A percentile compares a stretch with the other conserved stretches of the same genome.
Evolutionary conservation across 345 rosid genomes (phyloP).

Genomic region (Brassica napus): DNA sequence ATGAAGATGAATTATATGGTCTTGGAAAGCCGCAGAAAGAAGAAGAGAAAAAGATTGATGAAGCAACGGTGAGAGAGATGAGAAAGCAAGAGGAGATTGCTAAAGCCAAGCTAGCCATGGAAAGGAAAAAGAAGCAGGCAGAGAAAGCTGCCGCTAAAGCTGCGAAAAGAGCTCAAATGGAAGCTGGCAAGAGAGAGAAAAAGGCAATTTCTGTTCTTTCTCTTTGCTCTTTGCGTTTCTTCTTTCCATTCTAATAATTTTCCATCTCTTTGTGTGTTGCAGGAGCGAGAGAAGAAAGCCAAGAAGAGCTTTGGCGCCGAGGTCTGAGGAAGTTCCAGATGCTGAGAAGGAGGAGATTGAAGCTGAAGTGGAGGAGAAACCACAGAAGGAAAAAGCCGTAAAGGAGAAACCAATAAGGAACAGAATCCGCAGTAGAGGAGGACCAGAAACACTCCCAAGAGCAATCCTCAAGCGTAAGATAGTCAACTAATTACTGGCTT

Average conservation of each 20-base stretch:
- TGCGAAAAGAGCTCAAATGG: conserved; percentile 86
- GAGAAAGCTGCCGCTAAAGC: conserved; percentile 93
- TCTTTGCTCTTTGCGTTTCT: background rate
- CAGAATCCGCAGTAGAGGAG: conserved; percentile 46
- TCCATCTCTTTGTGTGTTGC: conserved; percentile 26
- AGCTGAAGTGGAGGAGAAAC: conserved; percentile 6
- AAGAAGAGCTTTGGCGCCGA: conserved; percentile 52
- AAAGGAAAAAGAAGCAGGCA: conserved; percentile 92
- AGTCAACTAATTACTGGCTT: conserved; percentile 66
- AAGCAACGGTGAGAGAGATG: conserved; percentile 71
- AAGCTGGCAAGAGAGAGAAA: conserved; percentile 73
- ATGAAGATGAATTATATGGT: too few relatives aligned
- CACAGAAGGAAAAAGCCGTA: background rate
- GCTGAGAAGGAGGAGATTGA: conserved; percentile 45
- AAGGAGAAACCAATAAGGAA: conserved; percentile 36
- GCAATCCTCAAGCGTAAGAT: conserved; percentile 69
- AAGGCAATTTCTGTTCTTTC: conserved; percentile 45
- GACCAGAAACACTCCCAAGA: conserved; percentile 58
- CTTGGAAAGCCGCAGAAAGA: too few relatives aligned
- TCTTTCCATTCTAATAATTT: background rate
- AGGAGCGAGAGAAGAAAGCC: conserved; percentile 81
- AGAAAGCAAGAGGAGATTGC: conserved; percentile 53
- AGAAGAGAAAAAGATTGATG: conserved; percentile 50
- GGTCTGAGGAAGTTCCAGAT: conserved; percentile 55
- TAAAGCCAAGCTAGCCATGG: conserved; percentile 82